A percentile compares a stretch with the other conserved stretches of the same genome.
Conservation (phyloP, 2,329 filamentous ascomycete genomes). For the Thelonectria blattea region DNA sequence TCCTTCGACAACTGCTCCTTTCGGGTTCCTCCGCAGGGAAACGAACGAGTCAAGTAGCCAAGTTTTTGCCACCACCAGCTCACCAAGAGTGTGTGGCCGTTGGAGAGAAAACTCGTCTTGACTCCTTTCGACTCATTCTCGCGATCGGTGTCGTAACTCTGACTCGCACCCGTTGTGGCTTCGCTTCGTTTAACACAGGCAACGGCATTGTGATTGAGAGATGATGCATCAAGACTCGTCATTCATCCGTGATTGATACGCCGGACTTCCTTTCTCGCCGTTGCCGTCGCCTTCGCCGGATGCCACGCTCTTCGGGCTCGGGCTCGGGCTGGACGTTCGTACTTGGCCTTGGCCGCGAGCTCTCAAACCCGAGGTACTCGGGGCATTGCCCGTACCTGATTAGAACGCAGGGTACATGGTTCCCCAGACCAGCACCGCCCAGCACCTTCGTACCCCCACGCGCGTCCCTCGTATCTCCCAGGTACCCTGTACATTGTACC, state of each 20-base stretch:
- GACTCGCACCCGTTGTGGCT: background rate
- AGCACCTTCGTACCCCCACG: slow-evolving; percentile 26
- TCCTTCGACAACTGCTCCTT: background rate
- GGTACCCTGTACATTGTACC: slow-evolving; percentile 15
- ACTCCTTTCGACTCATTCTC: background rate
- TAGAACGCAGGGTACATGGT: slow-evolving; percentile 26
- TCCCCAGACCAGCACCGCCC: slow-evolving; percentile 14
- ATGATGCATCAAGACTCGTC: background rate
- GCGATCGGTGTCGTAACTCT: background rate
- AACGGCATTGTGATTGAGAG: too few relatives aligned
- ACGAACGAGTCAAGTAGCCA: slow-evolving; percentile 26
- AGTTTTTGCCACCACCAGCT: slow-evolving; percentile 35
- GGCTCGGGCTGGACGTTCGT: slow-evolving; percentile 9
- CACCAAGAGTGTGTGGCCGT: slow-evolving; percentile 30
- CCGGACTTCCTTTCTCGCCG: slow-evolving; percentile 10
- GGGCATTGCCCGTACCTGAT: slow-evolving; percentile 23
- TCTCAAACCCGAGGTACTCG: slow-evolving; percentile 22
- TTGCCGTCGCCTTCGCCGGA: slow-evolving; percentile 10
- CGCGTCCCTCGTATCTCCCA: slow-evolving; percentile 28
- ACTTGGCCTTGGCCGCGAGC: slow-evolving; percentile 9
- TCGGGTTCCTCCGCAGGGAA: slow-evolving; percentile 23
- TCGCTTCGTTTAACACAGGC: background rate
- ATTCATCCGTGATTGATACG: background rate
- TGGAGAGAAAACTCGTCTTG: background rate
- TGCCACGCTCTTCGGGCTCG: slow-evolving; percentile 18